Percentiles rank a stretch among this genome's conserved stretches.
These are phyloP conservation scores for Coleophoma crateriformis DNA, from an alignment of 2,329 filamentous ascomycete species.

Conservation along the genomic window DNA sequence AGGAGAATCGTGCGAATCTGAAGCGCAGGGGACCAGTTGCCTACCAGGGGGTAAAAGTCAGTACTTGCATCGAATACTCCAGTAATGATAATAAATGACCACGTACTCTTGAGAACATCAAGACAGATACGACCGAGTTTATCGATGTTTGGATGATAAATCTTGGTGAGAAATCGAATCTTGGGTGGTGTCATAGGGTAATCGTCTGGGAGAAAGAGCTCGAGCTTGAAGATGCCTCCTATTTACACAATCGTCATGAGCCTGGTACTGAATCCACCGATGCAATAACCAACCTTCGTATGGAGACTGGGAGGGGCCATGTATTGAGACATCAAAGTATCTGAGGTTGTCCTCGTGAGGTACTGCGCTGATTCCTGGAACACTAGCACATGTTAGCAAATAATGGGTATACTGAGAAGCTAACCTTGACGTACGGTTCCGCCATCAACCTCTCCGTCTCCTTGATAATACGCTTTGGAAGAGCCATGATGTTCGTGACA, in stretches of 20 bases:
- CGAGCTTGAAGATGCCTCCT: slow-evolving; percentile 84
- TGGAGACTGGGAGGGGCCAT: slow-evolving; percentile 85
- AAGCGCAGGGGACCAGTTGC: slow-evolving; percentile 97
- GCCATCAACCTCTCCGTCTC: slow-evolving; percentile 97
- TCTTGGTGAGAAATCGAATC: slow-evolving; percentile 97
- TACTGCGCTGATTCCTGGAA: slow-evolving; percentile 90
- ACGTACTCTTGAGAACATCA: slow-evolving; percentile 90
- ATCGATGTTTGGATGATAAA: slow-evolving; percentile 99
- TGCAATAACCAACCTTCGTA: slow-evolving; percentile 69
- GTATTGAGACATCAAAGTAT: slow-evolving; percentile 97
- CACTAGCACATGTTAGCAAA: slow-evolving; percentile 44
- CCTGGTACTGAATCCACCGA: not conserved
- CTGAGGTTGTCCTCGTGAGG: slow-evolving; percentile 96
- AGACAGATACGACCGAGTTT: slow-evolving; percentile 95
- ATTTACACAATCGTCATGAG: slow-evolving; percentile 5
- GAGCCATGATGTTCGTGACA: slow-evolving; percentile 44
- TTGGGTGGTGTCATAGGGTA: slow-evolving; percentile 99
- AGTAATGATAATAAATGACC: not conserved
- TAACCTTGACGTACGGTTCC: slow-evolving; percentile 67
- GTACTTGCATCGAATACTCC: too few species aligned
- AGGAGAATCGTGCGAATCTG: slow-evolving; percentile 98
- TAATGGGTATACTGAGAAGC: too few species aligned
- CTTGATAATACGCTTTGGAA: slow-evolving; percentile 97
- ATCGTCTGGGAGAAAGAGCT: slow-evolving; percentile 96
- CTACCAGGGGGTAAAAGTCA: slow-evolving; percentile 36